Evolutionary conservation across 805 yeast species (phyloP), one percentile per base, ranked within the genome.

Genomic region (Lipomyces kockii): DNA sequence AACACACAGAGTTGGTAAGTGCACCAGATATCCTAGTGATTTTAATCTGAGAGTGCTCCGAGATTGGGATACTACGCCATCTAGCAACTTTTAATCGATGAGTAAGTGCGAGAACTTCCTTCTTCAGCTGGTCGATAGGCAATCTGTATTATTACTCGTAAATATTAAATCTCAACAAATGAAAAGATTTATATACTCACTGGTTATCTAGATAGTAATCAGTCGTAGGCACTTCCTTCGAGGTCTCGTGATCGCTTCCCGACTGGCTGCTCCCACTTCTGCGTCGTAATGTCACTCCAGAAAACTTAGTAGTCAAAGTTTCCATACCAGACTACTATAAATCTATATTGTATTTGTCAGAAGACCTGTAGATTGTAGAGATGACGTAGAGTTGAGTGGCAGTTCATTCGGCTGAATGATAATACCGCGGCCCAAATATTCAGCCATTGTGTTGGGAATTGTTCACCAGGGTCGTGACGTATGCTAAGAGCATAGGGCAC

Each of bases 11-110:
- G 77, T 95, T 95, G 25, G 98, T 95, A 77, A 95, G 83, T 0
- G 99, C 99, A 25, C 99, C 98, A 49, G 91, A 86, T 60, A 95
- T 91, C 71, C 97, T 84, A 53, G 79, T 82, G 25, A 93, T 77
- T 27, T 78, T 81, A 52, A 94, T 77, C 51, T 80, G 78, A 11
- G 64, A 54, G 25, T 80, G 81, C n/a, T 69, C 73, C 22, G 84
- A 77, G 74, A 73, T 29, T 29, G 73, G 70, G 11, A 88, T 83
- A 68, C 82, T 82, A 73, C 87, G 86, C 99, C 99, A 95, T 77
- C 89, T 89, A 43, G 91, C 85, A 55, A 95, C 86, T 64, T 83
- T 83, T 66, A 95, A 52, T 22, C 65, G 43, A 56, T 66, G 71
- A 25, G 62, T 58, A 25, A 68, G 46, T 22, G 25, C 29, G 49